Base-by-base conservation (phyloP, 139 green algal genomes). In the Micractinium sp. region DNA sequence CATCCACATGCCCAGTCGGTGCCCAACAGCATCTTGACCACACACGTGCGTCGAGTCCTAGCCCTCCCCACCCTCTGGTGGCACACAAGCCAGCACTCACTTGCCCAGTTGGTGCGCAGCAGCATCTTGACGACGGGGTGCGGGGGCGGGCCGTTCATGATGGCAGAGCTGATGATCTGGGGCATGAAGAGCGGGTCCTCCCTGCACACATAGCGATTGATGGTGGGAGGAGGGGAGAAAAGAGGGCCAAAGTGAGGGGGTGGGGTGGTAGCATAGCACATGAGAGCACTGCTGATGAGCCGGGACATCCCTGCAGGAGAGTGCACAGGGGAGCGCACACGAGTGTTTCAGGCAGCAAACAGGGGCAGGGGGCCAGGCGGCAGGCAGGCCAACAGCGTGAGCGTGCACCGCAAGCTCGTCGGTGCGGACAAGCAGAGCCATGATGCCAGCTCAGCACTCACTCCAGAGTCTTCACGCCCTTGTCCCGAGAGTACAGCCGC, bases 111-210 rank as follows among this genome's bases (percentile, higher is more conserved):
- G 73, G 85, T 91, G 41, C 82, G 81, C 63, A 91, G 87, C 84
- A 96, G 85, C 85, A 93, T 91, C 7, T 53, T 85, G 31, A 95
- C 85, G 18, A 94, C 66, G 35, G 47, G 33, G 60, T 63, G 36
- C 0, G 90, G 90, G 3, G 93, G 93, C 2, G 93, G 93, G 5
- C 56, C 84, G 86, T 95, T 95, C 67, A 94, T 85, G 85, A 95
- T 95, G 74, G 93, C 93, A 39, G 82, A 92, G 36, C 78, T 89
- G 41, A 94, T 92, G 67, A 95, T 93, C 80, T 95, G 93, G 25
- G 86, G 87, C 88, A 94, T 93, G 87, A 73, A 93, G 35, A 90
- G 76, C 14, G 92, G 92, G 83, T 94, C 92, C 18, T 81, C 38
- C 38, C 88, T 87, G 78, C 81, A 81, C 61, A 33, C 12, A 31